Base-by-base conservation (phyloP, 2,329 filamentous ascomycete species). In the Cadophora malorum region DNA sequence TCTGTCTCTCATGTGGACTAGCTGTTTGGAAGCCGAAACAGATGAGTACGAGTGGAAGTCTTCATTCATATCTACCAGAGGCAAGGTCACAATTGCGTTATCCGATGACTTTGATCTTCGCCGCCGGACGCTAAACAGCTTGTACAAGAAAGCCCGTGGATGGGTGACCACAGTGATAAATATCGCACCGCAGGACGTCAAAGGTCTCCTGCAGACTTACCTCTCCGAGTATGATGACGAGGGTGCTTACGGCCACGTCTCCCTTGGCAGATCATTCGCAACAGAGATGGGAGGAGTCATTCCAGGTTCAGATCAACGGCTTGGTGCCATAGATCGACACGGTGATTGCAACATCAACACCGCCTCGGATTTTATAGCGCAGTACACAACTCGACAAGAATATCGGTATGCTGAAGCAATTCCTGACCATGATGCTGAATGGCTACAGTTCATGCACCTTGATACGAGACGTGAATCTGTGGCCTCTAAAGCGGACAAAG, bases 381-480 rank as follows among this genome's bases (percentile, higher is more conserved):
- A 99, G 77, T 99, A 99, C 78, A 98, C 95, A 3, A 96, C 94
- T 31, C 91, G 96, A 47, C 96, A 99, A 78, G 94, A 97, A 76
- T 99, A 99, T 79, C 90, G 94, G 66, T 95, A 95, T 76, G 89
- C 93, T 12, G 93, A 97, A 77, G 86, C 88, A 2, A 81, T 91
- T 47, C 88, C 90, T 1, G 89, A 91, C 67, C 87, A 90, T 69
- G 88, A 90, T 68, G 83, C 85, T 68, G 88, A 91, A 76, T 86
- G 91, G 81, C 80, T 91, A 62, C 85, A 84, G 56, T 85, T 86
- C 67, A 86, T 89, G 83, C 84, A 84, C 19, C 77, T 85, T 61
- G 84, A 85, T 70, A 83, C 71, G 74, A 84, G 64, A 85, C 86
- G 70, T 50, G 69, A 63, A 9, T 77, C 75, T 6, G 61, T 73